Percentiles rank a stretch among this genome's conserved stretches.
These are phyloP conservation scores for Spiraea crenata DNA, from an alignment of 331 rosid genomes.

Conservation along the genomic window DNA sequence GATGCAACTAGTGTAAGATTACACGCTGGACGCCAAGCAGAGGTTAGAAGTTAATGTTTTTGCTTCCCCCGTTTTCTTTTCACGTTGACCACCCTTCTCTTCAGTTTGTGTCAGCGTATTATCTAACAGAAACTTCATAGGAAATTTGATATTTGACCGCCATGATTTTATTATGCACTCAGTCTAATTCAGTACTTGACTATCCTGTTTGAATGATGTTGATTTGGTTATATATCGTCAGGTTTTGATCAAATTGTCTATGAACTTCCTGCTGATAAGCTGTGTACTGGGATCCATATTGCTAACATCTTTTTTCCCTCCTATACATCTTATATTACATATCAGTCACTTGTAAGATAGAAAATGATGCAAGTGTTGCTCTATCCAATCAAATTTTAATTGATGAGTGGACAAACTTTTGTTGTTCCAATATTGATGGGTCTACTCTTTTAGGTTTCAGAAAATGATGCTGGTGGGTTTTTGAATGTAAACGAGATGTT, in stretches of 20 bases:
- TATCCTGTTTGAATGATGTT: not conserved
- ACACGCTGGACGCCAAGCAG: slow-evolving; percentile 99
- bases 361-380: no score
- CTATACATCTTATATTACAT: no score
- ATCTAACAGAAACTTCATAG: slow-evolving; percentile 17
- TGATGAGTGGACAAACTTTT: slow-evolving; percentile 10
- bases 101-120: not conserved
- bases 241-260: slow-evolving; percentile 91
- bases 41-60: slow-evolving; percentile 50
- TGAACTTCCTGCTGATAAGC: slow-evolving; percentile 98
- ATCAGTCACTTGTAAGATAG: no score
- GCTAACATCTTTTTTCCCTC: no score
- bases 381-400: not conserved
- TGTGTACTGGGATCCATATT: no score
- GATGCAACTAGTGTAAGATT: slow-evolving; percentile 98
- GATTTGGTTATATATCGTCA: slow-evolving; percentile 22
- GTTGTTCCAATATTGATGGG: slow-evolving; percentile 10
- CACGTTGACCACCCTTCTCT: not conserved
- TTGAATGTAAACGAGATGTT: slow-evolving; percentile 34
- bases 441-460: slow-evolving; percentile 43
- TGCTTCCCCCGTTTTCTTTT: slow-evolving; percentile 14
- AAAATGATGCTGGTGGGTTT: slow-evolving; percentile 55
- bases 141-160: slow-evolving; percentile 14
- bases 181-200: slow-evolving; percentile 7
- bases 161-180: not conserved